phyloP scores from a whole-genome alignment of 2,329 filamentous ascomycete genomes.

The Pseudogymnoascus sp. region DNA sequence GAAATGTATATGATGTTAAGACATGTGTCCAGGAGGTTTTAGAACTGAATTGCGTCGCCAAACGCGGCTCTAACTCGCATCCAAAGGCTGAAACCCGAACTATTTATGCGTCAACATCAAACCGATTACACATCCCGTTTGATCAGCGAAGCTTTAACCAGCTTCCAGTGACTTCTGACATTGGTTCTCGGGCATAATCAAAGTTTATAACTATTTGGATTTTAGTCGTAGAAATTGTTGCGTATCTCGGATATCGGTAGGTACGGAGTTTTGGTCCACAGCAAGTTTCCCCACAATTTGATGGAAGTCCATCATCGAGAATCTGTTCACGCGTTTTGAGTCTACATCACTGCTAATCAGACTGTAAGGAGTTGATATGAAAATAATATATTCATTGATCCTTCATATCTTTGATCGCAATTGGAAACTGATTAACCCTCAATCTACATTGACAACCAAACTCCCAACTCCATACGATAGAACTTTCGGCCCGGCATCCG shows the following conservation, averaged over 20 bases:
- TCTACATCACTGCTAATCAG: neutral
- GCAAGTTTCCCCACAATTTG: neutral
- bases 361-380: neutral
- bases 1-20: conserved; percentile 8
- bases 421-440: neutral
- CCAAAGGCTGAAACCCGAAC: neutral
- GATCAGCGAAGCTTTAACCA: neutral
- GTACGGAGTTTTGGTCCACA: neutral
- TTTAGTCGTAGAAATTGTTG: neutral
- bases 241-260: neutral
- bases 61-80: neutral
- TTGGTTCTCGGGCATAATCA: neutral
- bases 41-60: neutral
- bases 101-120: neutral
- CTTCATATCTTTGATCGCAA: neutral
- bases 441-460: neutral
- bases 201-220: neutral
- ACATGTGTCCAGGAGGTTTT: neutral
- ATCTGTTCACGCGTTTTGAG: neutral
- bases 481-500: conserved; percentile 2
- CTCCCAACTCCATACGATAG: neutral
- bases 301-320: neutral
- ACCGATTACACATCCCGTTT: neutral
- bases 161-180: neutral
- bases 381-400: neutral